Evolutionary conservation across 2,329 filamentous ascomycete genomes (phyloP), one percentile per base, ranked within the genome.

Genomic region (Aspergillus ustus): DNA sequence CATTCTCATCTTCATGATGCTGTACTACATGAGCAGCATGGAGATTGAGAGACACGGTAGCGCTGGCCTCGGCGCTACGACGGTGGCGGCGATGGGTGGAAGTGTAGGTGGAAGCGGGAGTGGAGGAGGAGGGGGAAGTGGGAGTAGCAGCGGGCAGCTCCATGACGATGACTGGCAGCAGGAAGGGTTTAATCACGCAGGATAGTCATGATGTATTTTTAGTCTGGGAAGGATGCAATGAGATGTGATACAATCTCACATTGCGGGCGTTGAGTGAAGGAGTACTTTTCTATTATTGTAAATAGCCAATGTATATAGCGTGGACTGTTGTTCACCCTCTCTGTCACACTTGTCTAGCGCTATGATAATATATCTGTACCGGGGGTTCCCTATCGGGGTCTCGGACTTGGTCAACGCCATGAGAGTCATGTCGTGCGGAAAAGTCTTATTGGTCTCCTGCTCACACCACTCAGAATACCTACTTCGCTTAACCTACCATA

Each of bases 1-100:
- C 80, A 72, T 97, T 49, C 80, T 99, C 52, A 89, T 98, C 2
- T 95, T 99, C 72, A 83, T 90, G 68, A 90, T 92, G 77, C 81
- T 98, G 63, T 98, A 94, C 78, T 93, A 89, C 86, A 87, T 93
- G 72, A 91, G 91, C 62, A 86, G 87, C 3, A 81, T 83, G 31
- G 87, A 92, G 69, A 84, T 87, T 37, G 88, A 89, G 72, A 80
- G 83, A 68, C 86, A 89, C 71, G 83, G 84, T 51, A 84, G 82
- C 40, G 85, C 82, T 56, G 83, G 85, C 61, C 75, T 78, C 31
- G 77, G 75, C 43, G 76, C 73, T 46, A 76, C 75, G 20, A 78
- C 78, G 49, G 76, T 73, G 17, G 80, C 67, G 29, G 78, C 76
- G 19, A 75, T 71, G 63, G 68, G 64, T 22, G 69, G 61, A 69